A percentile compares a stretch with the other conserved stretches of the same genome.
Conservation (phyloP, 2,329 filamentous ascomycete genomes). For the Chaetomium sp. region DNA sequence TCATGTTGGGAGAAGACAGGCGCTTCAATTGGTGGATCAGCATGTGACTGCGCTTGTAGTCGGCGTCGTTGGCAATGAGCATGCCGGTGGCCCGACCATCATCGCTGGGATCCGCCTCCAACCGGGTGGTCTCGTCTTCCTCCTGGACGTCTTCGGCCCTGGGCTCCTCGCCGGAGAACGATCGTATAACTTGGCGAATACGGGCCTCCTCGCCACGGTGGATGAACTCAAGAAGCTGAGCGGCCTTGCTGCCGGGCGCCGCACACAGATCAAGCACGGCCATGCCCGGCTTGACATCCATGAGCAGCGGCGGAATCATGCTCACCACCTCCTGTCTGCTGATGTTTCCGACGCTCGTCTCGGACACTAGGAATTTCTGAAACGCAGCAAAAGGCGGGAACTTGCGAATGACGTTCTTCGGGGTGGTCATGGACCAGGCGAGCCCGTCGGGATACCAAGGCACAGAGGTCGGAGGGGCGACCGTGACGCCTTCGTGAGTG, state of each 20-base stretch:
- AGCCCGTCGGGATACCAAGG: conserved; percentile 92
- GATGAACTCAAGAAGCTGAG: conserved; percentile 90
- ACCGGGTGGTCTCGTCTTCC: conserved; percentile 42
- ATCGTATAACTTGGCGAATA: conserved; percentile 63
- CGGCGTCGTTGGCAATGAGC: conserved; percentile 89
- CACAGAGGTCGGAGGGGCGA: conserved; percentile 75
- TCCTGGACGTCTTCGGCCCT: conserved; percentile 40
- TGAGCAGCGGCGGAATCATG: conserved; percentile 94
- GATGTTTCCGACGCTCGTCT: conserved; percentile 96
- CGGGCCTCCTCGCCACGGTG: conserved; percentile 87
- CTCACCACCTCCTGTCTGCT: conserved; percentile 95
- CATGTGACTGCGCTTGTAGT: conserved; percentile 97
- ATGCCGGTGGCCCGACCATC: conserved; percentile 85
- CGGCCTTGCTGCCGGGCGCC: conserved; percentile 93
- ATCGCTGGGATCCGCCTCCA: conserved; percentile 59
- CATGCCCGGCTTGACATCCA: conserved; percentile 88
- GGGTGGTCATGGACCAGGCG: conserved; percentile 96
- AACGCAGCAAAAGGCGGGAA: conserved; percentile 92
- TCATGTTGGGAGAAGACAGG: conserved; percentile 88
- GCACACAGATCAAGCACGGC: conserved; percentile 93
- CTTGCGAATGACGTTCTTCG: conserved; percentile 90
- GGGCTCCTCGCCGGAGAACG: conserved; percentile 55
- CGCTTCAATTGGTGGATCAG: conserved; percentile 96
- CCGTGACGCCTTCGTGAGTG: conserved; percentile 71
- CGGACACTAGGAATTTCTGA: conserved; percentile 95